Percentiles rank a stretch among this genome's conserved stretches.
These are phyloP conservation scores for Davidsoniella neocaledoniae DNA, from an alignment of 2,329 filamentous ascomycete species.

Conservation along the genomic window DNA sequence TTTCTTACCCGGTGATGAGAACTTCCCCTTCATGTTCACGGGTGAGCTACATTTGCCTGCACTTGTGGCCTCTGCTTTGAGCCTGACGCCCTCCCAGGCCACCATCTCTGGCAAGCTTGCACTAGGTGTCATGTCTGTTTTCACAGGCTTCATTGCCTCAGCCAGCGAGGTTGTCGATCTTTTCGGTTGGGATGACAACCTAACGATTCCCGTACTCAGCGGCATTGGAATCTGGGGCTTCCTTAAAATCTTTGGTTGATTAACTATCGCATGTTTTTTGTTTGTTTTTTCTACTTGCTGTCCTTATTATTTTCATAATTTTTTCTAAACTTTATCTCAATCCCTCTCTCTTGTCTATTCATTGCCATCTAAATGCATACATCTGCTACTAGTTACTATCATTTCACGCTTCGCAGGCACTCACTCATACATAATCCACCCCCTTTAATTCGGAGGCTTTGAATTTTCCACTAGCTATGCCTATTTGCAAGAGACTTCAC, in stretches of 20 bases:
- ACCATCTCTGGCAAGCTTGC: constrained; percentile 56
- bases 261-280: neutral
- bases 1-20: constrained; percentile 50
- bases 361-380: too few relatives aligned
- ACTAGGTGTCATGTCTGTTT: constrained; percentile 63
- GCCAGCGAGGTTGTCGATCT: constrained; percentile 81
- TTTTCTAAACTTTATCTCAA: too few relatives aligned
- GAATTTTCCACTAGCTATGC: too few relatives aligned
- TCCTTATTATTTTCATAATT: too few relatives aligned
- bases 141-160: constrained; percentile 77
- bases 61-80: constrained; percentile 39
- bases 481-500: too few relatives aligned
- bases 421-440: too few relatives aligned
- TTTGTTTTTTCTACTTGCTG: neutral
- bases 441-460: too few relatives aligned
- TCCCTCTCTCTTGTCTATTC: too few relatives aligned
- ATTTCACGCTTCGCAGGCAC: too few relatives aligned
- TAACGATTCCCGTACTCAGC: constrained; percentile 87
- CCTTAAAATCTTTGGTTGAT: constrained; percentile 61
- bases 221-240: constrained; percentile 83
- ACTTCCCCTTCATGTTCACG: constrained; percentile 63
- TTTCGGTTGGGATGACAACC: constrained; percentile 91
- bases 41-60: constrained; percentile 56
- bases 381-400: too few relatives aligned
- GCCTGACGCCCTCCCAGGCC: constrained; percentile 39